Evolutionary conservation across 2,329 filamentous ascomycete species (phyloP), one percentile per base, ranked within the genome.

Genomic region (Huntiella moniliformis): DNA sequence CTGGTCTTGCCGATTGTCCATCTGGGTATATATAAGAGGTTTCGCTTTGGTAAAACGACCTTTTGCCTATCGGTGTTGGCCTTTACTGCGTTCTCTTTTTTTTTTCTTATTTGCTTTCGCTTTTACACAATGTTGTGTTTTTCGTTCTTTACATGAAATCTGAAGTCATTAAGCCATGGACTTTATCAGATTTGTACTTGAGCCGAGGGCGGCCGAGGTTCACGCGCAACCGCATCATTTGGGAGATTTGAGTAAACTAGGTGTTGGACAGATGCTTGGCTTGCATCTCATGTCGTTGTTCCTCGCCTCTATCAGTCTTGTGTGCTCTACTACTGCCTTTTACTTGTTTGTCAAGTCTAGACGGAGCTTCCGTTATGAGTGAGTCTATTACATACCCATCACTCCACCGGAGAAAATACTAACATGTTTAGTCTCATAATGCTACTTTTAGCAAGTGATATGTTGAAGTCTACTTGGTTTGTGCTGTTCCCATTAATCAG

Each of bases 311-410:
- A 50, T 75, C 52, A 82, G 78, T 53, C 61, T 82, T 32, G 45
- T 68, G 3, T 65, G 71, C 8, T 70, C 70, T 0, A 54, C 74
- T 5, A 56, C 72, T 31, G 68, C 75, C 2, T 68, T 79, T 36
- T 81, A 79, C 60, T 85, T 78, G 76, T 85, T 87, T 56, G 63
- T 73, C 48, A 69, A 74, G 51, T 86, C 86, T 78, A 70, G 74
- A 53, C 71, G 79, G 54, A 76, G 70, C 51, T 87, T 86, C 58
- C 73, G 82, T 40, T 79, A 86, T 57, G 74, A 79, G 76, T 78
- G 62, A 62, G 72, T 61, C 50, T 6, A 36, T 11, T 6, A 36
- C 15, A 10, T 36, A 36, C 12, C 12, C 34, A n/a, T n/a, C 12
- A 15, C 5, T 13, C 11, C 3, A 15, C 6, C n/a, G 33, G 16